Conservation (phyloP, 805 yeast genomes). For the Pichia pseudocactophila region DNA sequence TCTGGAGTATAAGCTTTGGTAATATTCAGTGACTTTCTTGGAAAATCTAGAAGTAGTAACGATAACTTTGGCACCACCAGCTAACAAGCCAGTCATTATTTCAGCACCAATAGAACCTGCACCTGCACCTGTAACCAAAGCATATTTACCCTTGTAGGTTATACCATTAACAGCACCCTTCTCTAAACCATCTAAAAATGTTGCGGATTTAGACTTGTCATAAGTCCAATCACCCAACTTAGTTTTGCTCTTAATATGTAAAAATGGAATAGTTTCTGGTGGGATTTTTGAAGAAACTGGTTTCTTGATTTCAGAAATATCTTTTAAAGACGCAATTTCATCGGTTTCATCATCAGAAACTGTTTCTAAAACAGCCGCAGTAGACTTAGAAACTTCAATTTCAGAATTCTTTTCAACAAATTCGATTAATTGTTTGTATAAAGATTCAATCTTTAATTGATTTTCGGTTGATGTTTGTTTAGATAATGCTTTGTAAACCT, state of each 20-base stretch:
- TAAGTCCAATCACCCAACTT: constrained; percentile 73
- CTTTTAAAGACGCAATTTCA: constrained; percentile 81
- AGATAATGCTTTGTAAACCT: constrained; percentile 73
- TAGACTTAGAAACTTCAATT: constrained; percentile 57
- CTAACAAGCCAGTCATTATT: constrained; percentile 83
- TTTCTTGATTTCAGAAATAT: constrained; percentile 55
- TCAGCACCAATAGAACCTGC: constrained; percentile 98
- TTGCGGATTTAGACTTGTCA: constrained; percentile 66
- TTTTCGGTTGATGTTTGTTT: constrained; percentile 65
- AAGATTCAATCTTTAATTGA: constrained; percentile 59
- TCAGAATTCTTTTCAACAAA: constrained; percentile 63
- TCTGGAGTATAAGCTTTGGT: constrained; percentile 87
- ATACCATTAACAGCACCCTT: constrained; percentile 91
- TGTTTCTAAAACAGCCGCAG: constrained; percentile 42
- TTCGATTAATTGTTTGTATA: constrained; percentile 61
- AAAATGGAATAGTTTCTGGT: constrained; percentile 85
- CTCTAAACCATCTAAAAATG: constrained; percentile 85
- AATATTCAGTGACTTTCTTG: constrained; percentile 88
- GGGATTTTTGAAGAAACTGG: constrained; percentile 70
- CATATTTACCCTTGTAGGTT: constrained; percentile 79
- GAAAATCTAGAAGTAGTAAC: constrained; percentile 96
- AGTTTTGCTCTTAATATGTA: constrained; percentile 78
- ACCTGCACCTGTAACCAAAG: constrained; percentile 96
- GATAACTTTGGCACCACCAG: constrained; percentile 97
- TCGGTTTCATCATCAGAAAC: constrained; percentile 44